Base-by-base conservation (phyloP, 257 asterid species). In the Ajuga chamaepitys region DNA sequence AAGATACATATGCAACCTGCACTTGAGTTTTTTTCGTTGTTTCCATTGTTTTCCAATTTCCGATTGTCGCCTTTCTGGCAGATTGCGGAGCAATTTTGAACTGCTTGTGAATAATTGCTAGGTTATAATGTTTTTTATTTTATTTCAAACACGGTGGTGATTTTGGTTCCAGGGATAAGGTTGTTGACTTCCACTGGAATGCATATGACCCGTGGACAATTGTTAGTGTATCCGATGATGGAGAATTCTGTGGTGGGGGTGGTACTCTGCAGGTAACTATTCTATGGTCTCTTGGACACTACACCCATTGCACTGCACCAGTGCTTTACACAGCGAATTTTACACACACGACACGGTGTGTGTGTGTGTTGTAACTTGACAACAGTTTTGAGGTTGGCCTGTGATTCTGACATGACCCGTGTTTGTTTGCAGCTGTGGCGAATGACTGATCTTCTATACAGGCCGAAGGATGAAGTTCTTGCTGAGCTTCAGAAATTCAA, bases 131-230 rank as follows among this genome's bases (percentile, higher is more conserved):
- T 2, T 7, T 21, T 9, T 21, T 46, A 5, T n/a, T 47, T 47
- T 38, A 26, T 3, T 9, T 24, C 35, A 21, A 35, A 44, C 58
- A 58, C 12, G 18, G 35, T 22, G 45, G 58, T 68, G 10, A 30
- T 67, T 72, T 59, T 73, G 67, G 34, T 77, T 64, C 7, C 80
- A 93, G 98, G 83, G 96, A 88, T 66, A 93, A 93, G 76, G 93
- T 93, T 46, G 96, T 93, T 0, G 98, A 93, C 73, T 93, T 93
- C 75, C 98, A 93, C 71, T 89, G 98, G 98, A 87, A 89, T 71
- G 94, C 77, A 5, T 41, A 78, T 68, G 97, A 87, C 78, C 97
- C 97, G 7, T 93, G 98, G 98, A 86, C 97, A 3, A 73, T 93
- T 74, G 95, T 88, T 18, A 93, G 98, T 44, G 96, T 89, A 24